Base-by-base conservation (phyloP, 2,329 filamentous ascomycete species). In the Penicillium sp. region DNA sequence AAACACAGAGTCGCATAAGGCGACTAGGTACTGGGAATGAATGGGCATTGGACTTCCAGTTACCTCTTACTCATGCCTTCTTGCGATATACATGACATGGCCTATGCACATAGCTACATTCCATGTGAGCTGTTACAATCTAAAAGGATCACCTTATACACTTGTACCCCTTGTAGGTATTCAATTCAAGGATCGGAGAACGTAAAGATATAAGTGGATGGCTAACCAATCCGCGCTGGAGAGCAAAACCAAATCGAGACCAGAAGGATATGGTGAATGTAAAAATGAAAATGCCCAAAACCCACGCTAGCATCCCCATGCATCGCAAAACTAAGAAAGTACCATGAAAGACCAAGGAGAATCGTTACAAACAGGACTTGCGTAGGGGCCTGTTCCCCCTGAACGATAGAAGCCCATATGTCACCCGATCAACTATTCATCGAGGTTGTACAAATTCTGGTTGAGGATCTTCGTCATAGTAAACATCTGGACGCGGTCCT, bases 381-480 rank as follows among this genome's bases (percentile, higher is more conserved):
- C 33, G 46, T 41, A 43, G 43, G 41, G 53, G 38, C 41, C 34
- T 38, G 36, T 43, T 42, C 42, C 35, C 33, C 56, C 53, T 53
- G 29, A 11, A 37, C 52, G 51, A 53, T 59, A 53, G 49, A 54
- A 47, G 27, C 27, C 18, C 18, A 28, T 18, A 29, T 37, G 49
- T 44, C 44, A 29, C n/a, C 41, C 28, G 31, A 22, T 36, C 18
- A 41, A 37, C 56, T 68, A 83, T 68, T 93, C 89, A 45, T 92
- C 89, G 40, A 88, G 79, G 2, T 87, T 88, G 66, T 95, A 96
- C 33, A 97, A 77, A 64, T 97, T 92, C 67, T 87, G 85, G 55
- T 88, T 89, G 10, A 97, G 82, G 13, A 95, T 82, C 77, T 96
- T 96, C 77, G 95, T 97, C 92, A 99, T 97, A 60, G 89, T 91